Base-by-base conservation (phyloP, 1,284 basidiomycete species). In the Neotropicomus parvogracilis region DNA sequence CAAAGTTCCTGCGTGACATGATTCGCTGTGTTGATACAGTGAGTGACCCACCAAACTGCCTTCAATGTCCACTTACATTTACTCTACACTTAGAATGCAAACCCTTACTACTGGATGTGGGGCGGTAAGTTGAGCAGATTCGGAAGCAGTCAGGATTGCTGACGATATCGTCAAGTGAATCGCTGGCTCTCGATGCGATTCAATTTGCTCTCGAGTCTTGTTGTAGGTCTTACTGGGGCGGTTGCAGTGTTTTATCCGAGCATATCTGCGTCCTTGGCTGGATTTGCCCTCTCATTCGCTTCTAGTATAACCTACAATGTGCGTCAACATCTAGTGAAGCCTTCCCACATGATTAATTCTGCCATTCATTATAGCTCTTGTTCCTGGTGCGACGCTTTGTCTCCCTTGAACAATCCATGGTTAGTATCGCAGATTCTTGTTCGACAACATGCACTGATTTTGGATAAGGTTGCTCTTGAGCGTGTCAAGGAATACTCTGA, bases 401-500 rank as follows among this genome's bases (percentile, higher is more conserved):
- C 42, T 83, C 89, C 35, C 73, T 97, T 16, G 93, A 97, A 64
- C 91, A 97, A 66, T 86, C 85, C 17, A 93, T 97, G 91, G 92
- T 85, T 51, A 57, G 73, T 50, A 21, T 35, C 12, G 19, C 6
- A 26, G 35, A 6, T 44, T 11, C 39, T 16, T 14, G 11, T 31
- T 24, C 31, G 19, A 40, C 46, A 21, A 33, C 12, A 27, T 46
- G 43, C 44, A 17, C 46, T 55, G 28, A 55, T 36, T 46, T 34
- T 27, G 47, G 32, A 48, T 21, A 53, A 88, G 85, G 85, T 97
- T 52, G 91, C 91, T 13, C 74, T 97, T 40, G 95, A 97, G 67
- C 85, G 94, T 36, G 80, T 97, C 62, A 91, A 91, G 63, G 91
- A 93, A 64, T 95, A 92, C 66, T 87, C 89, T 2, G 89, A 93